Evolutionary conservation across 345 rosid genomes (phyloP).

Genomic region (Laguncularia racemosa): DNA sequence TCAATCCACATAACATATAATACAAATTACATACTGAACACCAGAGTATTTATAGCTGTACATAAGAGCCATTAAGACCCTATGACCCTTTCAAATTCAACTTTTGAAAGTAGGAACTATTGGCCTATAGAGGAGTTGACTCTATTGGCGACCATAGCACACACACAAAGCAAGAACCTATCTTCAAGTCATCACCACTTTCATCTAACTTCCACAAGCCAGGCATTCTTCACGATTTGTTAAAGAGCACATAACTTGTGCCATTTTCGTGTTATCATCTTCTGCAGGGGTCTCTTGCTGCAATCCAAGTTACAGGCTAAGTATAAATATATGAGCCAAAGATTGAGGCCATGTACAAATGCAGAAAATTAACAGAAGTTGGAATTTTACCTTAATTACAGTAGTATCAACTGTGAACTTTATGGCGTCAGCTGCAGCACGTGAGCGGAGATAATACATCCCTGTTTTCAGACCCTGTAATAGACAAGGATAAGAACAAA

Average conservation of each 20-base stretch:
- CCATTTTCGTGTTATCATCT: conserved; percentile 54
- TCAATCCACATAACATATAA: no score
- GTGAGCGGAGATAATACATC: conserved; percentile 84
- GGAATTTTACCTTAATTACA: conserved; percentile 38
- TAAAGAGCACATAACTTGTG: conserved; percentile 85
- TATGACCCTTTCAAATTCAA: no score
- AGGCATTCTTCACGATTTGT: conserved; percentile 80
- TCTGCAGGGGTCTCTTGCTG: conserved; percentile 36
- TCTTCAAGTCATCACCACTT: no score
- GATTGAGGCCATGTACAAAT: not conserved
- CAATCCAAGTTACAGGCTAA: conserved; percentile 1
- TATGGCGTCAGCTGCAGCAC: conserved; percentile 99
- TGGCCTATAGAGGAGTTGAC: no score
- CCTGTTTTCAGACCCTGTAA: conserved; percentile 82
- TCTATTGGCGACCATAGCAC: no score
- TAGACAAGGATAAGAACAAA: not conserved
- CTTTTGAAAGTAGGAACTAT: no score
- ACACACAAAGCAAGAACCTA: no score
- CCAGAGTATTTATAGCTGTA: no score
- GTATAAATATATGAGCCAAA: not conserved
- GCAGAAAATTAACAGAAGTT: no score
- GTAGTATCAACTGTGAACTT: conserved; percentile 91
- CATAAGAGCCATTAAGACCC: no score
- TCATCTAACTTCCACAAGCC: conserved; percentile 64
- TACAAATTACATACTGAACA: no score